phyloP scores from a whole-genome alignment of 2,329 filamentous ascomycete genomes.

The Ramichloridium luteum region DNA sequence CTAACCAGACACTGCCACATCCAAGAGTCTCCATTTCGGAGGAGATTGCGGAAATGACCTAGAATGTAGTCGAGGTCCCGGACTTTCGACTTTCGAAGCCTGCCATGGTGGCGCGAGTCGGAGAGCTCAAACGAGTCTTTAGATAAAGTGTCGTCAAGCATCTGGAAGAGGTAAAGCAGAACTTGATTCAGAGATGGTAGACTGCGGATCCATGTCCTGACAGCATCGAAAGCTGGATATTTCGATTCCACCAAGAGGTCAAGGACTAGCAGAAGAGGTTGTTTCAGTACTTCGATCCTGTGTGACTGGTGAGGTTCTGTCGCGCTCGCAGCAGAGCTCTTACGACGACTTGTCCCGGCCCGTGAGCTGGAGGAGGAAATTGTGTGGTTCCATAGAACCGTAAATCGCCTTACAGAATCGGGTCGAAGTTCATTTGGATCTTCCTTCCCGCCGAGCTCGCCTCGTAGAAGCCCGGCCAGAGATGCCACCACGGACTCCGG shows the following conservation, averaged over 20 bases:
- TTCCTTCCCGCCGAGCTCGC: too few relatives aligned
- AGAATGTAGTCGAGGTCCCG: slow-evolving; percentile 68
- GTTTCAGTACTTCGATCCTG: slow-evolving; percentile 58
- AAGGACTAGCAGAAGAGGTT: slow-evolving; percentile 69
- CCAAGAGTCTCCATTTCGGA: slow-evolving; percentile 43
- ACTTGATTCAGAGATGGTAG: slow-evolving; percentile 41
- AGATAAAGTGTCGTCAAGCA: slow-evolving; percentile 5
- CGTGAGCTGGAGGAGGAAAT: slow-evolving; percentile 21
- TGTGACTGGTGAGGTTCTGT: slow-evolving; percentile 16
- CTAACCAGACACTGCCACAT: slow-evolving; percentile 16
- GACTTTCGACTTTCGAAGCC: slow-evolving; percentile 9
- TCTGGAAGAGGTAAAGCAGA: slow-evolving; percentile 24
- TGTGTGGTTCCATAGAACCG: slow-evolving; percentile 70
- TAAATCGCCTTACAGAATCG: slow-evolving; percentile 59
- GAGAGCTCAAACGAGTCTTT: neutral
- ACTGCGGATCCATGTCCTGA: slow-evolving; percentile 68
- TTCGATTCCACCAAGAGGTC: slow-evolving; percentile 64
- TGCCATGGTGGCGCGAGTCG: slow-evolving; percentile 3
- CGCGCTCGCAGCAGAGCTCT: slow-evolving; percentile 19
- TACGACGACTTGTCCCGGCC: slow-evolving; percentile 2
- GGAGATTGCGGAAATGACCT: slow-evolving; percentile 58
- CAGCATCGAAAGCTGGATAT: slow-evolving; percentile 62
- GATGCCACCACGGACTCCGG: slow-evolving; percentile 11
- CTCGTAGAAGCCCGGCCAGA: slow-evolving; percentile 10
- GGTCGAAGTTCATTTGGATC: too few relatives aligned